These are phyloP conservation scores for Malus sylvestris DNA, from an alignment of 306 rosid genomes.

Conservation along the genomic window DNA sequence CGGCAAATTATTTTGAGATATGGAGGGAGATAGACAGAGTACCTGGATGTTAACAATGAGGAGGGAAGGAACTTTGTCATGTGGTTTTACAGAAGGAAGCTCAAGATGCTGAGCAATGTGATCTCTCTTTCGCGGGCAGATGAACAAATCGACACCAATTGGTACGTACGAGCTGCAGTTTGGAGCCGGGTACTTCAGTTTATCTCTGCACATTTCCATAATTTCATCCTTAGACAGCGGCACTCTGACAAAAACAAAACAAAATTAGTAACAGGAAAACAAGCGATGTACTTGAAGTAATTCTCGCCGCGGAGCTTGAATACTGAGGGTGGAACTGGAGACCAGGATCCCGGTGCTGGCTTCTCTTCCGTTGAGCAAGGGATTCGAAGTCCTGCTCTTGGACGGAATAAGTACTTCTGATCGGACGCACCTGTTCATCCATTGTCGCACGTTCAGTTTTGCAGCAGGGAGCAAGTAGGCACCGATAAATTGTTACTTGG, in stretches of 20 bases:
- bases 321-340: slow-evolving; percentile 54
- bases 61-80: slow-evolving; percentile 58
- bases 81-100: slow-evolving; percentile 53
- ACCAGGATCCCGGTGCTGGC: slow-evolving; percentile 57
- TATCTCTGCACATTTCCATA: slow-evolving; percentile 38
- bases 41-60: slow-evolving; percentile 92
- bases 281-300: slow-evolving; percentile 57
- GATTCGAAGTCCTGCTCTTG: slow-evolving; percentile 51
- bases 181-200: slow-evolving; percentile 64
- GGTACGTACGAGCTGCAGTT: slow-evolving; percentile 58
- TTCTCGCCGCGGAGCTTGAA: slow-evolving; percentile 78
- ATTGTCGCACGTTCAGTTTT: background rate
- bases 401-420: slow-evolving; percentile 51
- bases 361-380: slow-evolving; percentile 46
- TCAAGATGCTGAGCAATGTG: slow-evolving; percentile 88
- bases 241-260: background rate
- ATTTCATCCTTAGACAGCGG: slow-evolving; percentile 7
- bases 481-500: background rate
- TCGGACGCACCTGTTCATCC: slow-evolving; percentile 55
- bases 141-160: slow-evolving; percentile 77
- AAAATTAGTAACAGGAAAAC: slow-evolving; percentile 7
- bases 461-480: background rate
- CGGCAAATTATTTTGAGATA: background rate
- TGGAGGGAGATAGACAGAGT: background rate
- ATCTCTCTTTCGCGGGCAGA: slow-evolving; percentile 51